Evolutionary conservation across 257 asterid species (phyloP), one percentile per base, ranked within the genome.

Genomic region (Nyctanthes arbortristis): DNA sequence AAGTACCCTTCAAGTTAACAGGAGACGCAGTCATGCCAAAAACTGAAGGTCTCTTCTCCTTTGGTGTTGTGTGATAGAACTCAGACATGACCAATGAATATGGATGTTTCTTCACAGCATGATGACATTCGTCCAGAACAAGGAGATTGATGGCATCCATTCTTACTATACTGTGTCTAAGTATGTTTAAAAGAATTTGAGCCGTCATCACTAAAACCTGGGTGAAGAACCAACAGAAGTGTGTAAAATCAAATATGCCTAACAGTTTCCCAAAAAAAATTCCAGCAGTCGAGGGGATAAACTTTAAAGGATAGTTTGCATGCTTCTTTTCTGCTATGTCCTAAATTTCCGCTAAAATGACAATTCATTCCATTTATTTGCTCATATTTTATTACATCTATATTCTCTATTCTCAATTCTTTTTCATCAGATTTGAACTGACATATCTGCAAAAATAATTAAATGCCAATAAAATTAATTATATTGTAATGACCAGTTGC

Each of bases 11-110:
- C 80, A 94, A 85, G 83, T 94, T 94, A 79, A 94, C 99, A 77
- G 99, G 99, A 80, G 99, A 94, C 67, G 99, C 99, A 39, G 99
- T 94, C 99, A 94, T 94, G 80, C 99, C 97, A 81, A 94, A 94
- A 75, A 94, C 89, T 49, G 97, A 84, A 60, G 99, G 99, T 74
- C 99, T 85, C 84, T 87, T 91, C 79, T 82, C 97, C 85, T 86
- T 89, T 29, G 84, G 89, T 33, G 96, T 88, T 32, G 93, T 89
- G 80, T 94, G 97, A 80, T 94, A 94, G 83, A 94, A 94, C 82
- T 94, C 97, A 32, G 97, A 94, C 99, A 94, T 94, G 75, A 94
- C 99, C 71, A 94, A 77, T 66, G 99, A 94, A 77, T 91, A 94
- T 20, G 99, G 99, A 78, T 94, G 99, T 78, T 94, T 94, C 91